Base-by-base conservation (phyloP, 2,329 filamentous ascomycete genomes). In the Pestalotiopsis sp. region DNA sequence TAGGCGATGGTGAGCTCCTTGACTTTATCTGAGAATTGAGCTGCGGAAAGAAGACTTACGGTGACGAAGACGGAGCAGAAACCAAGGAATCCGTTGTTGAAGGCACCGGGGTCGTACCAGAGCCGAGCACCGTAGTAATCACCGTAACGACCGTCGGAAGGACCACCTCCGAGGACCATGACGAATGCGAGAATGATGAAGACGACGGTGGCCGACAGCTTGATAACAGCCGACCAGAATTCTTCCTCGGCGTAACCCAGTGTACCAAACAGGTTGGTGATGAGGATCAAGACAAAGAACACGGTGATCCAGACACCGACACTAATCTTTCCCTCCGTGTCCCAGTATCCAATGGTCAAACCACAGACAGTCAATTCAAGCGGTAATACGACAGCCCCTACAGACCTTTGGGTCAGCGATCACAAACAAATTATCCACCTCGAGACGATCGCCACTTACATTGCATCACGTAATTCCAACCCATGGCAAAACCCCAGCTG, bases 31-130 rank as follows among this genome's bases (percentile, higher is more conserved):
- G n/a, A 9, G 7, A n/a, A 23, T 4, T 58, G 52, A 20, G 20
- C 52, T 17, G 20, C 4, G 14, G 25, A 58, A 60, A 17, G 27
- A 27, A 17, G 27, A 60, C 58, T 23, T 60, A 60, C 64, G 1
- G 89, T 93, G 64, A 93, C 91, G 71, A 93, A 92, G 65, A 91
- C 90, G 69, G 39, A 52, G 77, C 91, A 93, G 71, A 93, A 87
- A 1, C 92, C 92, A 71, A 91, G 91, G 82, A 94, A 93, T 36
- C 91, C 92, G 74, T 93, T 88, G 76, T 91, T 82, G 78, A 94
- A 94, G 0, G 85, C 84, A 23, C 85, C 85, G 0, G 85, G 82
- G 27, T 85, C 75, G 66, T 85, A 76, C 85, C 86, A 86, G 41
- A 83, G 82, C 4, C 82, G 81, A 0, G 83, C 83, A 14, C 87